Base-by-base conservation (phyloP, 495 filamentous ascomycete species). In the Gamarada debralockiae region DNA sequence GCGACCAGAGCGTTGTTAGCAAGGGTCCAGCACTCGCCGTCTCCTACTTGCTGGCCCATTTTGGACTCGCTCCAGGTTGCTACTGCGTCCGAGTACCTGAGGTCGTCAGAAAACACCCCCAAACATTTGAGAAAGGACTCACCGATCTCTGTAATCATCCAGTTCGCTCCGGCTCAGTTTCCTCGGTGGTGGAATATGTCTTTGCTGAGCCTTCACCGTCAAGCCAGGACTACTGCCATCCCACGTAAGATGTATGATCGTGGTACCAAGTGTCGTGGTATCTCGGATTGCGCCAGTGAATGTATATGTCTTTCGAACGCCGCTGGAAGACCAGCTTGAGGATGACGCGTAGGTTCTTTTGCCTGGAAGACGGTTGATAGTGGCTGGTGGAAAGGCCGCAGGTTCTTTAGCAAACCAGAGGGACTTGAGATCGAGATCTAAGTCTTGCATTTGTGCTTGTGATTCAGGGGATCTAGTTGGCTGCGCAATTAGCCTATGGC, bases 11-110 rank as follows among this genome's bases (percentile, higher is more conserved):
- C 67, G 14, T 68, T 52, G 23, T 64, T 52, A 13, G 69, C 67
- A 10, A 73, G 58, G 23, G 71, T 73, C 71, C 71, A 73, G 55
- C 71, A 74, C 50, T 73, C 67, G 12, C 71, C 71, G 42, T 72
- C 62, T 23, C 71, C 71, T 5, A 74, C 67, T 55, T 63, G 59
- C 5, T 59, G 52, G 10, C 70, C 68, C 2, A 71, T 52, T 31
- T 57, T 42, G 13, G 45, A 50, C 43, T 67, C 52, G 31, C 66
- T 61, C 68, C 68, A 74, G 6, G 41, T 39, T 7, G 64, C 65
- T 15, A 73, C 60, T 27, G 57, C 56, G n/a, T 59, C 39, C 10
- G 60, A 46, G 41, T 59, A 59, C 15, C 52, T 63, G 36, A 3
- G n/a, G 18, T 6, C 38, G 18, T 53, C 12, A 53, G 38, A 15